phyloP scores from a whole-genome alignment of 2,329 filamentous ascomycete species.

The Metarhizium album region DNA sequence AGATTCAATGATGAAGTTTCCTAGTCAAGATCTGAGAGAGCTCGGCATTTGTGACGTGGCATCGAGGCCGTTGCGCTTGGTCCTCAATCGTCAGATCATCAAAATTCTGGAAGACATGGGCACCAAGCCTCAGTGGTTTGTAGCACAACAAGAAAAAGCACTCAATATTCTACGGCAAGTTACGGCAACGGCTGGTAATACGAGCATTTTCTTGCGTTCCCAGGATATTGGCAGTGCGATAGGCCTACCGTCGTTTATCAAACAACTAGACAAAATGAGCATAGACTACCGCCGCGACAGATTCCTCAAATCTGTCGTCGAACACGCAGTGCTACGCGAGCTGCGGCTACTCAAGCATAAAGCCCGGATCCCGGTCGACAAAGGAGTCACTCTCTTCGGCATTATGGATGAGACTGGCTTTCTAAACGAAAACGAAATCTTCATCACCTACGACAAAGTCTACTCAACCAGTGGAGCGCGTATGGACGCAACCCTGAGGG shows the following conservation, averaged over 20 bases:
- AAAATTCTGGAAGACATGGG: constrained; percentile 73
- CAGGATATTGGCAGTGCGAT: constrained; percentile 51
- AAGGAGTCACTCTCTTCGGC: constrained; percentile 69
- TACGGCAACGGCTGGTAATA: constrained; percentile 47
- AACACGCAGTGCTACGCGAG: constrained; percentile 59
- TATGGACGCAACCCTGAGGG: constrained; percentile 19
- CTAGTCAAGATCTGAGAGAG: constrained; percentile 38
- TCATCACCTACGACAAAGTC: constrained; percentile 43
- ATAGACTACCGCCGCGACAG: constrained; percentile 56
- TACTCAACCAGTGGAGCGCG: constrained; percentile 13
- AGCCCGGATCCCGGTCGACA: constrained; percentile 58
- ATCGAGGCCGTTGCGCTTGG: constrained; percentile 54
- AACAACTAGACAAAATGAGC: constrained; percentile 42
- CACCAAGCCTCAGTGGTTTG: constrained; percentile 47
- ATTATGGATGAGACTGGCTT: constrained; percentile 72
- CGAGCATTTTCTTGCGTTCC: constrained; percentile 52
- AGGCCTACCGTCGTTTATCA: constrained; percentile 51
- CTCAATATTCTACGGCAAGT: constrained; percentile 48
- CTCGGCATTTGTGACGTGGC: constrained; percentile 65
- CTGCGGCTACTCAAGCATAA: constrained; percentile 69
- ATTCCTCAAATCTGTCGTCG: constrained; percentile 61
- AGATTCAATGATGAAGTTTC: constrained; percentile 72
- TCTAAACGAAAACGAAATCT: constrained; percentile 57
- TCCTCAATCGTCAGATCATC: constrained; percentile 70
- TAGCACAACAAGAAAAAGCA: constrained; percentile 51